Evolutionary conservation across 2,329 filamentous ascomycete species (phyloP), one percentile per base, ranked within the genome.

Genomic region (Pseudocercospora ulei): DNA sequence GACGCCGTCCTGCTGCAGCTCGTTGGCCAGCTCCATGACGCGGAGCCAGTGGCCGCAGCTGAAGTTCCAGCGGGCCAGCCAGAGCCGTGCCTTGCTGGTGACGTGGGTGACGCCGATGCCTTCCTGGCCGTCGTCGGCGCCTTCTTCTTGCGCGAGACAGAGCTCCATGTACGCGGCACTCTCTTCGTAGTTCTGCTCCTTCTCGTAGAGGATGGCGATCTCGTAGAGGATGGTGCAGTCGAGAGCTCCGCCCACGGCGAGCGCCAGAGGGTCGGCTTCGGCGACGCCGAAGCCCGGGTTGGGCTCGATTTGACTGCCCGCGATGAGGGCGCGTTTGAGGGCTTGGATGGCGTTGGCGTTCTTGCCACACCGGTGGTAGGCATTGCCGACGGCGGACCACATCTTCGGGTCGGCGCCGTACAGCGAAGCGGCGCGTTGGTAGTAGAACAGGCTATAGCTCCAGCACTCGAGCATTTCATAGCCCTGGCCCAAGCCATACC

Each of bases 401-500:
- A 98, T 93, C 62, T 96, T 96, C 0, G 87, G 84, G 53, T 98
- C 90, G 71, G 88, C 95, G 0, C 88, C 86, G n/a, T 87, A 77
- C 1, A 98, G 69, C 0, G 86, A 84, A 0, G 88, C 88, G 0
- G 90, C 90, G 40, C 90, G 85, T 58, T 96, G 92, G 66, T 94
- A 95, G 64, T 98, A 98, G 73, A 90, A 96, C 0, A 98, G 66
- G 1, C 88, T 87, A 60, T 98, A 98, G 27, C 87, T 86, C 57
- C 94, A 84, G 85, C 95, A 95, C 63, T 98, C 90, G 5, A 98
- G 73, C 51, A 98, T 82, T 61, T 98, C 90, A 56, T 98, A 98
- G 1, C 90, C 92, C 60, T 96, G 88, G 1, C 90, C 90, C 0
- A 98, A 70, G 20, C 90, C 90, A 58, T 98, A 96, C 90, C 90